Conservation (phyloP, 2,329 filamentous ascomycete genomes). For the Penicillium sp. region DNA sequence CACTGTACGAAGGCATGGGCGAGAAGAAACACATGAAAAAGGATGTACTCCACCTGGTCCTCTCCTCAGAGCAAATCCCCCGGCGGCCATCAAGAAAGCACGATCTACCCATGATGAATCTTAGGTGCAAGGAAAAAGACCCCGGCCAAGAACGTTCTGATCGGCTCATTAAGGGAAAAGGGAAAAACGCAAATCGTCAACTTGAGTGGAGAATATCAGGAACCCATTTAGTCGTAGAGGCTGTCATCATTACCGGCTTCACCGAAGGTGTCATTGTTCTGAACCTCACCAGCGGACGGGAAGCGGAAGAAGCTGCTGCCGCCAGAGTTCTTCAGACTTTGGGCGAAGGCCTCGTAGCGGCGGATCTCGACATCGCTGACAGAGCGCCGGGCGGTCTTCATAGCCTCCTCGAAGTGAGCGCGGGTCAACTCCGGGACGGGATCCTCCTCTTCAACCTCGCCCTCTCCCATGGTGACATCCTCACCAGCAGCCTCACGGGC, state of each 20-base stretch:
- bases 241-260: slow-evolving; percentile 92
- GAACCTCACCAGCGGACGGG: slow-evolving; percentile 65
- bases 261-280: slow-evolving; percentile 66
- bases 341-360: slow-evolving; percentile 96
- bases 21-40: slow-evolving; percentile 28
- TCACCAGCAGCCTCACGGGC: slow-evolving; percentile 83
- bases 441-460: slow-evolving; percentile 70
- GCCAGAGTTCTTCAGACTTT: slow-evolving; percentile 98
- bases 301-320: slow-evolving; percentile 99
- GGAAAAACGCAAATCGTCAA: slow-evolving; percentile 24
- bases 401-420: slow-evolving; percentile 97
- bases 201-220: slow-evolving; percentile 23
- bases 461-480: slow-evolving; percentile 74
- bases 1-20: slow-evolving; percentile 31
- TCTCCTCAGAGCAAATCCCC: slow-evolving; percentile 26
- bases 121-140: slow-evolving; percentile 17
- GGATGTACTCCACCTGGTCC: slow-evolving; percentile 11
- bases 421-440: slow-evolving; percentile 95
- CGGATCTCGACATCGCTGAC: slow-evolving; percentile 97
- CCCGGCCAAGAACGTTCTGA: slow-evolving; percentile 15
- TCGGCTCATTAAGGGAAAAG: slow-evolving; percentile 10
- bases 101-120: slow-evolving; percentile 26
- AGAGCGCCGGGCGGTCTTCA: slow-evolving; percentile 90
- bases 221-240: slow-evolving; percentile 79
- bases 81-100: slow-evolving; percentile 19